phyloP scores from a whole-genome alignment of 805 yeast genomes.

The Barnettozyma botsteinii region DNA sequence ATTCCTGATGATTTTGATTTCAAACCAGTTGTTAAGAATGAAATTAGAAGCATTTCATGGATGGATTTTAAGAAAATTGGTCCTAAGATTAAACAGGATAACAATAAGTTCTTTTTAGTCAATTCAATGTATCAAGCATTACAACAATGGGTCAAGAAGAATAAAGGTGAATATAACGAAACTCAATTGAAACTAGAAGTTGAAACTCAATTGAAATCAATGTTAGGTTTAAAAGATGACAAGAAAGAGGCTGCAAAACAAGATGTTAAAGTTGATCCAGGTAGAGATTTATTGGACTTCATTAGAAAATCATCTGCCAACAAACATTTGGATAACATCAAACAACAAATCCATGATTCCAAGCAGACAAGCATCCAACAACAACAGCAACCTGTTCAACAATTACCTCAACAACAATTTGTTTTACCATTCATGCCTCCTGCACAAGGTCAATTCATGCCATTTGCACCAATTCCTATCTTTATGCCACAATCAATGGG shows the following conservation, averaged over 20 bases:
- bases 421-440: conserved; percentile 5
- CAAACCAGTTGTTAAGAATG: conserved; percentile 79
- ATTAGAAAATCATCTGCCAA: conserved; percentile 42
- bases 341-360: conserved; percentile 8
- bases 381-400: conserved; percentile 4
- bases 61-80: conserved; percentile 43
- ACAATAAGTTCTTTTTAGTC: conserved; percentile 31
- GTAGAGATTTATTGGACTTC: conserved; percentile 67
- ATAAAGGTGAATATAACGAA: conserved; percentile 44
- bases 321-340: conserved; percentile 17
- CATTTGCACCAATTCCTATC: conserved; percentile 8
- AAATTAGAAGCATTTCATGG: conserved; percentile 84
- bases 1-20: conserved; percentile 76
- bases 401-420: conserved; percentile 1
- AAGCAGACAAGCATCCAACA: conserved; percentile 7
- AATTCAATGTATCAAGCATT: conserved; percentile 37
- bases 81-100: conserved; percentile 25
- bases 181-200: conserved; percentile 57
- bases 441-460: conserved; percentile 5
- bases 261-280: conserved; percentile 53
- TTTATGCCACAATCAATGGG: too few species aligned
- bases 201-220: conserved; percentile 55
- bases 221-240: conserved; percentile 50
- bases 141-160: conserved; percentile 48
- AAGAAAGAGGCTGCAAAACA: conserved; percentile 30